Evolutionary conservation across 2,329 filamentous ascomycete species (phyloP).

Genomic region (Tothia fuscella): DNA sequence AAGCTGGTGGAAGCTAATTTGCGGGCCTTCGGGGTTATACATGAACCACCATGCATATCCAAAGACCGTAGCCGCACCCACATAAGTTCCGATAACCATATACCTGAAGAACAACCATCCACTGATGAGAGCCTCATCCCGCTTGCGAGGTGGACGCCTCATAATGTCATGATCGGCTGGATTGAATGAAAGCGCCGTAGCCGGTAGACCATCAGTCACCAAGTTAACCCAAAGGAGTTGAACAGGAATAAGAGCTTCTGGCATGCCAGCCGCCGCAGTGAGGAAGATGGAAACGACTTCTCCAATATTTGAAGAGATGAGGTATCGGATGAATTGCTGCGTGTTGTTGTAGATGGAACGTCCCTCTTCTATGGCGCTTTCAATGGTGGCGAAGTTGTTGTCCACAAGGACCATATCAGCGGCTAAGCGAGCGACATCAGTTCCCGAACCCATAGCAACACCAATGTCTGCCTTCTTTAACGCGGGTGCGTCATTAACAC

Average conservation of each 20-base stretch:
- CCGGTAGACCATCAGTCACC: constrained; percentile 91
- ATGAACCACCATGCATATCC: constrained; percentile 99
- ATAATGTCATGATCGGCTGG: constrained; percentile 98
- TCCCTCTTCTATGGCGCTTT: constrained; percentile 90
- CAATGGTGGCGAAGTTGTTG: constrained; percentile 98
- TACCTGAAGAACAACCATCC: constrained; percentile 98
- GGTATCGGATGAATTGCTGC: constrained; percentile 97
- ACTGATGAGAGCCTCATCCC: constrained; percentile 82
- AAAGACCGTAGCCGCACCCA: constrained; percentile 85
- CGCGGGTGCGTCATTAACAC: constrained; percentile 94
- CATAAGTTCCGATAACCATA: constrained; percentile 89
- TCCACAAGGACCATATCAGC: constrained; percentile 98
- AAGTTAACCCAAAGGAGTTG: constrained; percentile 98
- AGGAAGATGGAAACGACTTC: constrained; percentile 99
- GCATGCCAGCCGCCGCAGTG: constrained; percentile 92
- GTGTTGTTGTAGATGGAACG: constrained; percentile 99
- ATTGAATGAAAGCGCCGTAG: constrained; percentile 95
- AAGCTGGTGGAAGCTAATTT: constrained; percentile 83
- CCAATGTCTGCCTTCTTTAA: constrained; percentile 98
- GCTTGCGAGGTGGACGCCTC: constrained; percentile 80
- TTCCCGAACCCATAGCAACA: constrained; percentile 96
- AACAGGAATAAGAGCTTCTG: constrained; percentile 90
- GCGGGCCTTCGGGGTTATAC: constrained; percentile 80
- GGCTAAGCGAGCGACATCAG: constrained; percentile 90
- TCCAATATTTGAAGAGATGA: constrained; percentile 98